Evolutionary conservation across 768 basidiomycete species (phyloP), one percentile per base, ranked within the genome.

Genomic region (Russula abietina): DNA sequence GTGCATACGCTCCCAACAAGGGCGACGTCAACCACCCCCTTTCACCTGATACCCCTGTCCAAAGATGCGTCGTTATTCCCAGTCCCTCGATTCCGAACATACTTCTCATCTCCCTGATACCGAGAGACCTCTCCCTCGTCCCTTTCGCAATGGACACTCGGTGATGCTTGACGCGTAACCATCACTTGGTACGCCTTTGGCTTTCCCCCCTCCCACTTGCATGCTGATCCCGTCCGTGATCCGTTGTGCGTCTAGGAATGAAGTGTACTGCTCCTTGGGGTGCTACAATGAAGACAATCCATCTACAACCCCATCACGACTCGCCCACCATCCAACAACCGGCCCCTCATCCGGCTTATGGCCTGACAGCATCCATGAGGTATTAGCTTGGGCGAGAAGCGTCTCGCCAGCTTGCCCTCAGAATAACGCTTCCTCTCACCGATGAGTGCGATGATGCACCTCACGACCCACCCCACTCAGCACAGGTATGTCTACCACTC

Each of bases 111-210:
- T n/a, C n/a, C n/a, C n/a, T n/a, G n/a, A n/a, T n/a, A n/a, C n/a
- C n/a, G n/a, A n/a, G n/a, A n/a, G n/a, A n/a, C 52, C 46, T 50
- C 33, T 60, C 3, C 55, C 14, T 55, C 70, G 46, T 49, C 58
- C 55, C 51, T 26, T 53, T 33, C 3, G 74, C 68, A 64, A 83
- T 86, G 80, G 86, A 87, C 73, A 79, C 81, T 67, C 82, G 87
- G 76, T 87, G 85, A 84, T 90, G 88, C 71, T 76, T 89, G 67
- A 76, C 78, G 59, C 89, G 88, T 77, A 78, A 79, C 67, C 78
- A 80, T 66, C 81, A 79, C 67, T 73, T 85, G 65, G 87, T 83
- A 71, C 41, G 83, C 36, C 36, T 36, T 36, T 36, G 81, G 52
- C 54, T 59, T 59, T 51, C 43, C 62, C 45, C 32, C 19, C 64